A percentile compares a stretch with the other conserved stretches of the same genome.
Evolutionary conservation across 2,329 filamentous ascomycete species (phyloP).

Genomic region (Chrysoporthe austroafricana): DNA sequence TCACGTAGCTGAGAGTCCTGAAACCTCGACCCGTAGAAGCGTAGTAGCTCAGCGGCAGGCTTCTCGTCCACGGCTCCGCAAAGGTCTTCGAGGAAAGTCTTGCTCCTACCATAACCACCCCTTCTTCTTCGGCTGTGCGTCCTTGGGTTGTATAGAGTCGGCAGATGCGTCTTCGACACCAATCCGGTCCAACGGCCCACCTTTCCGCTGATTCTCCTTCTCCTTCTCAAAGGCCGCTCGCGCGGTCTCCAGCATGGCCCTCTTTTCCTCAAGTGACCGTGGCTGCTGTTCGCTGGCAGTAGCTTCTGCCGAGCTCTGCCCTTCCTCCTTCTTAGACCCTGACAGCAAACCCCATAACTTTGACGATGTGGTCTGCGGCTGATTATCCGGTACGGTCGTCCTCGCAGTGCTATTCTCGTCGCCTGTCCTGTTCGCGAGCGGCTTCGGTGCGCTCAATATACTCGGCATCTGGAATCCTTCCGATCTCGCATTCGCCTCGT

Average conservation of each 20-base stretch:
- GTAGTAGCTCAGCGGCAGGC: neutral
- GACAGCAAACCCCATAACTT: slow-evolving; percentile 37
- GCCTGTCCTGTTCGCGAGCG: slow-evolving; percentile 22
- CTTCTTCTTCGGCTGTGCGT: slow-evolving; percentile 46
- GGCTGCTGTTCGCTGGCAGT: slow-evolving; percentile 39
- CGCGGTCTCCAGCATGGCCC: slow-evolving; percentile 43
- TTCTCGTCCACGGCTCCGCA: neutral
- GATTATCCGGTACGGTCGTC: slow-evolving; percentile 34
- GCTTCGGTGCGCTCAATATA: slow-evolving; percentile 50
- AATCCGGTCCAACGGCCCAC: slow-evolving; percentile 55
- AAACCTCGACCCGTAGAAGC: neutral
- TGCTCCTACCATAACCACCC: slow-evolving; percentile 48
- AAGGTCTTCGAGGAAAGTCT: neutral
- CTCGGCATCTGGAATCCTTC: slow-evolving; percentile 53
- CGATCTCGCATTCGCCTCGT: slow-evolving; percentile 57
- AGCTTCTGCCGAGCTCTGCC: neutral
- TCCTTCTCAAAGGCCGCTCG: slow-evolving; percentile 52
- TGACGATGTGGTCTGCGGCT: slow-evolving; percentile 32
- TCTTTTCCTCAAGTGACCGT: slow-evolving; percentile 39
- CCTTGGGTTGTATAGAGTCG: slow-evolving; percentile 31
- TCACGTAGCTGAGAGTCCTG: neutral
- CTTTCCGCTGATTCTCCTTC: slow-evolving; percentile 53
- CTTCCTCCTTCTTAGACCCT: slow-evolving; percentile 18
- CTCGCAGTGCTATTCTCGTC: slow-evolving; percentile 31
- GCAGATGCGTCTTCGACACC: slow-evolving; percentile 42